Conservation (phyloP, 371 early-diverging fungal species). For the Dinochytrium kinnereticum region DNA sequence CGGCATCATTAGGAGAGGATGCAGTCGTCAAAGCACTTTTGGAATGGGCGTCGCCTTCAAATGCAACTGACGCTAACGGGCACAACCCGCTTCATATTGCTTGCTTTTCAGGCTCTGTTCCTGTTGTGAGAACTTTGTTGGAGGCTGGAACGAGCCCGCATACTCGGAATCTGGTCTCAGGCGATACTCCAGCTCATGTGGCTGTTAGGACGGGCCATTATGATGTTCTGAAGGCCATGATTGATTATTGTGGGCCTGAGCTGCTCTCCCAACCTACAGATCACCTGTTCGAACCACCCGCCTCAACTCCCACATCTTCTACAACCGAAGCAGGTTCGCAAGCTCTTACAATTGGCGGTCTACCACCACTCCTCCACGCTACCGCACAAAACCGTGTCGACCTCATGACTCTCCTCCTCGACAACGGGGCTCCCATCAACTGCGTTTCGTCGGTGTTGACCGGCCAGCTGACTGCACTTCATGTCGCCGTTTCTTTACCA, state of each 20-base stretch:
- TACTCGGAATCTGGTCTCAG: neutral
- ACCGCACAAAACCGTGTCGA: neutral
- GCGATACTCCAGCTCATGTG: conserved; percentile 11
- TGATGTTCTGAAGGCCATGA: neutral
- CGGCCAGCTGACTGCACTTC: neutral
- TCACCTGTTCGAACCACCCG: conserved; percentile 4
- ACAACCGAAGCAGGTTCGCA: neutral
- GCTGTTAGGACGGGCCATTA: neutral
- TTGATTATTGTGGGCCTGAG: neutral
- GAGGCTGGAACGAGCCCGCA: neutral
- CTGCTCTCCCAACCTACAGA: neutral
- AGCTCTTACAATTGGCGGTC: neutral
- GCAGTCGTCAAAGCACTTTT: conserved; percentile 4
- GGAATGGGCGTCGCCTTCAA: conserved; percentile 14
- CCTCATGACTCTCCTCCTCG: conserved; percentile 9
- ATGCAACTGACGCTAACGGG: neutral
- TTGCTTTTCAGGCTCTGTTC: neutral
- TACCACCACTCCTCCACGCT: conserved; percentile 5
- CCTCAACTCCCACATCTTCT: neutral
- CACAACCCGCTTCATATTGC: conserved; percentile 1
- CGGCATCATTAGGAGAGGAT: neutral
- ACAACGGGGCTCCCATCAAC: neutral
- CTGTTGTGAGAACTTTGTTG: neutral
- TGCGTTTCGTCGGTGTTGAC: neutral
- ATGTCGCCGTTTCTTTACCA: conserved; percentile 7